These are phyloP conservation scores for Apiotrichum montevideense DNA, from an alignment of 1,284 basidiomycete genomes.

Conservation along the genomic window DNA sequence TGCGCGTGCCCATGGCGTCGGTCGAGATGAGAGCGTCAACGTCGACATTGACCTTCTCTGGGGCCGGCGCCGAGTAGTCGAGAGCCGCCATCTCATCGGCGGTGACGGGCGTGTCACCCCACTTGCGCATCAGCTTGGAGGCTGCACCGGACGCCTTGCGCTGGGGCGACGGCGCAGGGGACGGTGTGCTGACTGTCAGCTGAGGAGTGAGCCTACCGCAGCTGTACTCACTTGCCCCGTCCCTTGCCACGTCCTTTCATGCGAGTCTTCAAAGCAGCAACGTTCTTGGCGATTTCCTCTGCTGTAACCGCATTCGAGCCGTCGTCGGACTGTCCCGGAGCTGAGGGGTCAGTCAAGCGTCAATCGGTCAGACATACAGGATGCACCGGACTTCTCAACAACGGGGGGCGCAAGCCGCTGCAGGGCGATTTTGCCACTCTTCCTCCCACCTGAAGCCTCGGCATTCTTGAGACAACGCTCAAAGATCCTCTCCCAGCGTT, in stretches of 20 bases:
- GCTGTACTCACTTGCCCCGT: slow-evolving; percentile 42
- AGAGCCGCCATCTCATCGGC: slow-evolving; percentile 82
- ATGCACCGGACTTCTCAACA: neutral
- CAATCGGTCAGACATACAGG: no score
- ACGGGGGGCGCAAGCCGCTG: neutral
- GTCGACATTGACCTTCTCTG: slow-evolving; percentile 41
- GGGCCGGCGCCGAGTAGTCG: slow-evolving; percentile 62
- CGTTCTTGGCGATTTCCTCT: slow-evolving; percentile 84
- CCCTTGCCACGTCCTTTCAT: slow-evolving; percentile 52
- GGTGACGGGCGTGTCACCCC: slow-evolving; percentile 73
- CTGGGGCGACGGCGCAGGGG: slow-evolving; percentile 27
- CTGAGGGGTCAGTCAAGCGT: neutral
- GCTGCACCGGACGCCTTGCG: slow-evolving; percentile 46
- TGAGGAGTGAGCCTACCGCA: no score
- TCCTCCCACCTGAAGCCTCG: slow-evolving; percentile 18
- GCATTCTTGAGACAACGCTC: slow-evolving; percentile 39
- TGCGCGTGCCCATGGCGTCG: slow-evolving; percentile 56
- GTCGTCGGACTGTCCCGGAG: slow-evolving; percentile 19
- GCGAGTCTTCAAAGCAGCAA: slow-evolving; percentile 80
- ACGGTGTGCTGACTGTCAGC: slow-evolving; percentile 56
- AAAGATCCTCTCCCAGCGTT: slow-evolving; percentile 43
- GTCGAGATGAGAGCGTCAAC: slow-evolving; percentile 45
- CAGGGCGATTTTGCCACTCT: neutral
- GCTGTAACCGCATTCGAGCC: slow-evolving; percentile 48
- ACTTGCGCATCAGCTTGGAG: slow-evolving; percentile 80